Conservation (phyloP, 2,329 filamentous ascomycete species). For the Knoxdaviesia proteae region DNA sequence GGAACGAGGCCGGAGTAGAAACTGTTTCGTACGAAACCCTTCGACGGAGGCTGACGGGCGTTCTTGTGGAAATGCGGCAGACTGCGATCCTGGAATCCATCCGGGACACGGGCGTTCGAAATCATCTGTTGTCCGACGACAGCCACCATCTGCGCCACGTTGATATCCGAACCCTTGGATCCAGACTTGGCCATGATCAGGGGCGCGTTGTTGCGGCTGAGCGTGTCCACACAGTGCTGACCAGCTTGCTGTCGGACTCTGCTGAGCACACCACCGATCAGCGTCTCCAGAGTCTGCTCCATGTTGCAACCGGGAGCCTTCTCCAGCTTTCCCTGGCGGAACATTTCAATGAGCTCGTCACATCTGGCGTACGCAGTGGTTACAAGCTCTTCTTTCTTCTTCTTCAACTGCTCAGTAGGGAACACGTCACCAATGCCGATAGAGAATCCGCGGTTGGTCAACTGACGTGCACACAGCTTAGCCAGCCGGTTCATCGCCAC, state of each 20-base stretch:
- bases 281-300: constrained; percentile 78
- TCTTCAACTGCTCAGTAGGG: constrained; percentile 49
- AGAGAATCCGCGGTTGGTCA: constrained; percentile 84
- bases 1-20: constrained; percentile 86
- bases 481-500: constrained; percentile 85
- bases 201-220: constrained; percentile 82
- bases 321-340: constrained; percentile 59
- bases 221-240: constrained; percentile 69
- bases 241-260: constrained; percentile 83
- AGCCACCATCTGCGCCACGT: constrained; percentile 97
- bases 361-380: constrained; percentile 59
- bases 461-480: constrained; percentile 69
- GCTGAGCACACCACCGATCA: constrained; percentile 76
- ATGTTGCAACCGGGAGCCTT: constrained; percentile 80
- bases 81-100: constrained; percentile 91
- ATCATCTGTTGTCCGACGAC: constrained; percentile 97
- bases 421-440: constrained; percentile 93
- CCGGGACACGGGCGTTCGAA: constrained; percentile 71
- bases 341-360: constrained; percentile 64
- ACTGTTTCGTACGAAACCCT: constrained; percentile 92
- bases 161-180: constrained; percentile 92
- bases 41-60: constrained; percentile 74
- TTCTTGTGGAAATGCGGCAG: constrained; percentile 92
- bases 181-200: constrained; percentile 94
- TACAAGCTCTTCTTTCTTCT: constrained; percentile 58